These are phyloP conservation scores for Phytophthora rubi DNA, from an alignment of 352 stramenopile species.

Conservation along the genomic window DNA sequence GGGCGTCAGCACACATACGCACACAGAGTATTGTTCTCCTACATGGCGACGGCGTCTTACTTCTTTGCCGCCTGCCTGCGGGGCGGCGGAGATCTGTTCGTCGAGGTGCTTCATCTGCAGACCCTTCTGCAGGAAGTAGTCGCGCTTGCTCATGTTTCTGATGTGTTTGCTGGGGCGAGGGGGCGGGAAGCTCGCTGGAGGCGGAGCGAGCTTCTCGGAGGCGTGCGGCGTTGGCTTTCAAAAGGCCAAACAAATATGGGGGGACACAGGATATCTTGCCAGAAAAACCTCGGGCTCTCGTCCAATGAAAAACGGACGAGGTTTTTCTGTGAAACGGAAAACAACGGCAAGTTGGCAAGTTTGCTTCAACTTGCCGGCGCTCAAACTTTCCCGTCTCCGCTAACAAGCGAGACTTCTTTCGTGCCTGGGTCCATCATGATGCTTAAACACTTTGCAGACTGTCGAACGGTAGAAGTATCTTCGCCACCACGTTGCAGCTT, in stretches of 20 bases:
- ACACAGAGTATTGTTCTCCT: not conserved
- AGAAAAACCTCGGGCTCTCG: slow-evolving; percentile 28
- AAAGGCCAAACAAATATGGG: slow-evolving; percentile 43
- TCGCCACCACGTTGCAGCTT: not conserved
- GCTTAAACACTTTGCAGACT: not conserved
- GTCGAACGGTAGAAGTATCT: not conserved
- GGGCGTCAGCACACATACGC: not conserved
- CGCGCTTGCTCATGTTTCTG: slow-evolving; percentile 84
- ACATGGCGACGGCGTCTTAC: not conserved
- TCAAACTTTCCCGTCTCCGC: too few species aligned
- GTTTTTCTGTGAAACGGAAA: slow-evolving; percentile 26
- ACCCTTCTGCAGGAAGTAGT: slow-evolving; percentile 85
- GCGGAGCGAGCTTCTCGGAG: slow-evolving; percentile 23
- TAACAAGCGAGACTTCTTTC: too few species aligned
- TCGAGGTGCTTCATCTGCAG: slow-evolving; percentile 84
- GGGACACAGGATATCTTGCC: slow-evolving; percentile 26
- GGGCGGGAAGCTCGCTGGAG: slow-evolving; percentile 13
- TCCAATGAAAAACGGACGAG: slow-evolving; percentile 22
- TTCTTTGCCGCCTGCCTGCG: slow-evolving; percentile 32
- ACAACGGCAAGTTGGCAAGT: not conserved
- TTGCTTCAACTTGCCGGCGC: not conserved
- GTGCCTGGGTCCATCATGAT: too few species aligned
- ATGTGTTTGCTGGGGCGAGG: slow-evolving; percentile 39
- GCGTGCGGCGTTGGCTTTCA: slow-evolving; percentile 22
- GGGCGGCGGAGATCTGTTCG: slow-evolving; percentile 48